Conservation (phyloP, 2,329 filamentous ascomycete genomes). For the Hypoxylon sp. region DNA sequence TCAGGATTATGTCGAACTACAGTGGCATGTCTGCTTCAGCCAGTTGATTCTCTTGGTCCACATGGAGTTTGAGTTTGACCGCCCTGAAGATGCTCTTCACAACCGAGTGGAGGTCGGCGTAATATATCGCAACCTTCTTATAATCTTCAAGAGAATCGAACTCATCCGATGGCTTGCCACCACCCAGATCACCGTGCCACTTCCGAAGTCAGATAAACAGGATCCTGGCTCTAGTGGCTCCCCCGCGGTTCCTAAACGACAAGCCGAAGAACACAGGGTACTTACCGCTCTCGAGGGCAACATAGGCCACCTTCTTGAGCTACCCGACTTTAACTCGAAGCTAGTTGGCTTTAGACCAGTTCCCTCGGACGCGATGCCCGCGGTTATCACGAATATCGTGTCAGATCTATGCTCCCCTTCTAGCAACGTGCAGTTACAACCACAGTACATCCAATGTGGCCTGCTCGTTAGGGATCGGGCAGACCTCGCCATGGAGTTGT, state of each 20-base stretch:
- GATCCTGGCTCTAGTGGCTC: slow-evolving; percentile 48
- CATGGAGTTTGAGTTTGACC: slow-evolving; percentile 83
- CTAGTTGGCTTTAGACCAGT: slow-evolving; percentile 61
- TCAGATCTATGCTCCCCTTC: slow-evolving; percentile 70
- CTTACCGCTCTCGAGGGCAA: slow-evolving; percentile 68
- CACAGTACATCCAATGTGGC: slow-evolving; percentile 68
- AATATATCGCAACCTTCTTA: slow-evolving; percentile 74
- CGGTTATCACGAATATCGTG: slow-evolving; percentile 72
- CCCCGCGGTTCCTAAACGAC: slow-evolving; percentile 50
- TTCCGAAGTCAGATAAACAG: slow-evolving; percentile 53
- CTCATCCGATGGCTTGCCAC: slow-evolving; percentile 75
- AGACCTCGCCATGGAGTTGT: slow-evolving; percentile 67
- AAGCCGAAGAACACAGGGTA: slow-evolving; percentile 56
- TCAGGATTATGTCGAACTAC: slow-evolving; percentile 78
- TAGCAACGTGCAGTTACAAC: slow-evolving; percentile 71
- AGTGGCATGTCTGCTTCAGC: slow-evolving; percentile 79
- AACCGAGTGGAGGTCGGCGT: slow-evolving; percentile 70
- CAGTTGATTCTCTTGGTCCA: slow-evolving; percentile 85
- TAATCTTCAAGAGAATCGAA: slow-evolving; percentile 76
- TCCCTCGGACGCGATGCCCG: slow-evolving; percentile 46
- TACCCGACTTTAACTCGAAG: slow-evolving; percentile 59
- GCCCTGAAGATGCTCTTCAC: slow-evolving; percentile 72
- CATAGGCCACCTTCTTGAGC: slow-evolving; percentile 69
- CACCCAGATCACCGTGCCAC: slow-evolving; percentile 63
- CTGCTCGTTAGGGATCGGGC: slow-evolving; percentile 66